phyloP scores from a whole-genome alignment of 352 stramenopile species.

The Peronospora belbahrii region DNA sequence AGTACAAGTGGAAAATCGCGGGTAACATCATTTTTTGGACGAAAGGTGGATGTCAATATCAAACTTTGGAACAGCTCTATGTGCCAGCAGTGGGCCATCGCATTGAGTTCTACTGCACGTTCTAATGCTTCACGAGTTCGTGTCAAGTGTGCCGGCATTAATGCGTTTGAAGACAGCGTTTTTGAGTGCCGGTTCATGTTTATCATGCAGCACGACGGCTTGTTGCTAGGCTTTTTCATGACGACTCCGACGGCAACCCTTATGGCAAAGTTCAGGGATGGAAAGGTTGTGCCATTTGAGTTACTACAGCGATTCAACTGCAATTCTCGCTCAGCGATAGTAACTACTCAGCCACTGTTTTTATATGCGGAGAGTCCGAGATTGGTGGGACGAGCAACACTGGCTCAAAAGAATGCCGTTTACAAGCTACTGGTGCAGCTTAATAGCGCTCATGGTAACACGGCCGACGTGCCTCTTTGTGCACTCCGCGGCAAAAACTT shows the following conservation, averaged over 20 bases:
- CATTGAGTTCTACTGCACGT: conserved; percentile 19
- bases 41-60: conserved; percentile 50
- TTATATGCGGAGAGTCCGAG: conserved; percentile 60
- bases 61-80: conserved; percentile 63
- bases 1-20: conserved; percentile 22
- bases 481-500: conserved; percentile 63
- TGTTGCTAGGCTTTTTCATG: conserved; percentile 55
- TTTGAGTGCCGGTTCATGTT: conserved; percentile 61
- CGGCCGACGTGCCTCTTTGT: conserved; percentile 51
- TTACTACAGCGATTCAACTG: conserved; percentile 47
- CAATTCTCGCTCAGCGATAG: conserved; percentile 18
- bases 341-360: conserved; percentile 28
- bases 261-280: conserved; percentile 41
- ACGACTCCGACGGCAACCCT: conserved; percentile 43
- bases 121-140: conserved; percentile 15
- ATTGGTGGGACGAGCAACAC: conserved; percentile 38
- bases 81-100: conserved; percentile 34
- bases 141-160: background rate
- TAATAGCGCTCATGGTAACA: conserved; percentile 37
- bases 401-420: conserved; percentile 42
- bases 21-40: conserved; percentile 50
- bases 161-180: conserved; percentile 13
- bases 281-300: conserved; percentile 40
- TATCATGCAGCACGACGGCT: conserved; percentile 53
- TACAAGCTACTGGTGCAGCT: conserved; percentile 45